Base-by-base conservation (phyloP, 78 protist species). In the Capsaspora owczarzaki region DNA sequence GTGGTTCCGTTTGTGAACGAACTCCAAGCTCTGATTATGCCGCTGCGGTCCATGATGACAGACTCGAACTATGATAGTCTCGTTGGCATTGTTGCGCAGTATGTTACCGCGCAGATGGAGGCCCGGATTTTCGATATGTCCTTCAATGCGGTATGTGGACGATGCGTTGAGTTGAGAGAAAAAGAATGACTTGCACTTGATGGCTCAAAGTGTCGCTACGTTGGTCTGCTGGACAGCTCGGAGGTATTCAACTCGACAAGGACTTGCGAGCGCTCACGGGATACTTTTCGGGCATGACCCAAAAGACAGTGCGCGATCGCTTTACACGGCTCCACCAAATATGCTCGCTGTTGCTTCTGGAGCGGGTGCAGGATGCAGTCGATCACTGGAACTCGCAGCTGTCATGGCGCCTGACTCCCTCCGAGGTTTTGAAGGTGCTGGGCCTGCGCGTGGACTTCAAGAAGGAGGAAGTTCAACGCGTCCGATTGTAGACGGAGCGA, bases 231-330 rank as follows among this genome's bases (percentile, higher is more conserved):
- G 51, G 5, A 46, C 12, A 10, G 38, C 77, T 23, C 49, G 86
- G 86, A 0, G 86, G 81, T 2, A 43, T 83, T 6, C 86, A 77
- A 27, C 63, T 83, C n/a, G 86, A 83, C 46, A 31, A 44, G 41
- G 86, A 83, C 74, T 8, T 83, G 42, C 38, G 86, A 1, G 19
- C 81, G 29, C 37, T 83, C 27, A 69, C 8, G 1, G 31, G 1
- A 16, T 83, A n/a, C 72, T 77, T 83, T 53, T 3, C 74, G 20
- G 69, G 41, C 35, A 47, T 6, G 46, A 83, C 86, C 14, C 49
- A 77, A 33, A 20, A 1, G 27, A 78, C 86, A 25, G 33, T 81
- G n/a, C 80, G 86, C 22, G 86, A 83, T 23, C 76, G 56, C n/a
- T 83, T 83, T 14, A n/a, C 81, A 3, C 35, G 82, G 42, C 70